These are phyloP conservation scores for Salisapilia sapeloensis DNA, from an alignment of 352 stramenopile species.

Conservation along the genomic window DNA sequence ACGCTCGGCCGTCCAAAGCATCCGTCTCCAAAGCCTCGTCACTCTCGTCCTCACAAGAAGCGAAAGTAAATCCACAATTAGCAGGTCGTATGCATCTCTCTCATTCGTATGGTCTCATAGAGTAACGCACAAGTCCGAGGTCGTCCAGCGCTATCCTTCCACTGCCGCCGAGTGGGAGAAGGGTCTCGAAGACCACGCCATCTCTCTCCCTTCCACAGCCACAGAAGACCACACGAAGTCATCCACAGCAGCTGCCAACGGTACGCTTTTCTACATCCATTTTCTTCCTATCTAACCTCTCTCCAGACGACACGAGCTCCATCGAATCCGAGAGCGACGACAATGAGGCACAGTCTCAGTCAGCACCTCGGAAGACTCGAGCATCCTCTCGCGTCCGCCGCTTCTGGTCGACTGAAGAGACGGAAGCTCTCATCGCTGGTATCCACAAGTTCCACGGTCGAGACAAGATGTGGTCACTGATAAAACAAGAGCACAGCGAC, in stretches of 20 bases:
- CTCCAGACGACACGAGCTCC: background rate
- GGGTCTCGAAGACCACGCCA: constrained; percentile 6
- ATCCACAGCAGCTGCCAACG: constrained; percentile 2
- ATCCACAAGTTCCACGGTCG: constrained; percentile 25
- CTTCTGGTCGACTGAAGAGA: constrained; percentile 35
- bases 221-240: constrained; percentile 5
- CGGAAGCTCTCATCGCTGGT: constrained; percentile 34
- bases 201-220: constrained; percentile 1
- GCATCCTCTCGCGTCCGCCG: no score
- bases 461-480: constrained; percentile 46
- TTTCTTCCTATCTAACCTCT: background rate
- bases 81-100: background rate
- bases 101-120: background rate
- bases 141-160: no score
- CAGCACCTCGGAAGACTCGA: no score
- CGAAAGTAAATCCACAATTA: background rate
- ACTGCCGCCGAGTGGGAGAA: no score
- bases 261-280: constrained; percentile 5
- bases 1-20: constrained; percentile 33
- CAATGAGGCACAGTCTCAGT: no score
- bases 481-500: constrained; percentile 34
- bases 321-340: constrained; percentile 6
- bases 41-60: constrained; percentile 9
- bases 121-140: constrained; percentile 6
- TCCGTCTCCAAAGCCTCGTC: no score